Percentiles rank a stretch among this genome's conserved stretches.
Evolutionary conservation across 805 yeast genomes (phyloP).

Genomic region (Brettanomyces naardenensis): DNA sequence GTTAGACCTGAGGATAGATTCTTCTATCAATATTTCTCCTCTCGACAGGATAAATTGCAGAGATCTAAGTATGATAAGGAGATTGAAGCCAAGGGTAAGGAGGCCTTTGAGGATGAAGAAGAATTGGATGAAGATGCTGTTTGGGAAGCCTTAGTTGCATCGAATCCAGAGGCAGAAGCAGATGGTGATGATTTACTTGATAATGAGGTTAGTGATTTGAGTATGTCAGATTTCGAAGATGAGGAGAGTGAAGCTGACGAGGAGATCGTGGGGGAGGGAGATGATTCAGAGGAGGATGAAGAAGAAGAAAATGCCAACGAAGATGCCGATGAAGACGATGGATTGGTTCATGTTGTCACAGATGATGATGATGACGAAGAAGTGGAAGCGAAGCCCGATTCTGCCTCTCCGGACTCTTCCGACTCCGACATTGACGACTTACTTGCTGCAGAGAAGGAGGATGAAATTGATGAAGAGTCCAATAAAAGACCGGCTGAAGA

Average conservation of each 20-base stretch:
- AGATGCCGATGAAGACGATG: constrained; percentile 30
- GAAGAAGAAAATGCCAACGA: constrained; percentile 25
- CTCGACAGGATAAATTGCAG: constrained; percentile 40
- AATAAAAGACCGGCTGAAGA: constrained; percentile 15
- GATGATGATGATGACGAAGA: constrained; percentile 10
- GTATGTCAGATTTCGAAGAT: constrained; percentile 28
- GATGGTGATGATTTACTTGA: constrained; percentile 32
- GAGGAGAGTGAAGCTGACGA: constrained; percentile 26
- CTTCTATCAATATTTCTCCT: constrained; percentile 76
- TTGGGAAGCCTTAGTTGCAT: constrained; percentile 53
- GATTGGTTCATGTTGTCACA: constrained; percentile 11
- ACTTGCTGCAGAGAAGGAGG: constrained; percentile 6
- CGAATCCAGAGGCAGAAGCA: constrained; percentile 51
- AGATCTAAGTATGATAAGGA: constrained; percentile 35
- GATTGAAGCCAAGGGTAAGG: constrained; percentile 36
- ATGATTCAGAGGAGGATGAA: constrained; percentile 21
- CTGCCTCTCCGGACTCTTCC: not conserved
- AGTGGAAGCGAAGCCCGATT: constrained; percentile 1
- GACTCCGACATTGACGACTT: constrained; percentile 28
- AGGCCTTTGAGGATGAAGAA: constrained; percentile 29
- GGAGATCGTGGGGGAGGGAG: constrained; percentile 15
- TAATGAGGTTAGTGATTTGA: constrained; percentile 31
- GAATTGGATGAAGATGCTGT: constrained; percentile 49
- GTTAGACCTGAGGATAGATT: constrained; percentile 84
- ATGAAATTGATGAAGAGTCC: constrained; percentile 17